Conservation (phyloP, 116 monocot genomes). For the Dioscorea cayenensis region DNA sequence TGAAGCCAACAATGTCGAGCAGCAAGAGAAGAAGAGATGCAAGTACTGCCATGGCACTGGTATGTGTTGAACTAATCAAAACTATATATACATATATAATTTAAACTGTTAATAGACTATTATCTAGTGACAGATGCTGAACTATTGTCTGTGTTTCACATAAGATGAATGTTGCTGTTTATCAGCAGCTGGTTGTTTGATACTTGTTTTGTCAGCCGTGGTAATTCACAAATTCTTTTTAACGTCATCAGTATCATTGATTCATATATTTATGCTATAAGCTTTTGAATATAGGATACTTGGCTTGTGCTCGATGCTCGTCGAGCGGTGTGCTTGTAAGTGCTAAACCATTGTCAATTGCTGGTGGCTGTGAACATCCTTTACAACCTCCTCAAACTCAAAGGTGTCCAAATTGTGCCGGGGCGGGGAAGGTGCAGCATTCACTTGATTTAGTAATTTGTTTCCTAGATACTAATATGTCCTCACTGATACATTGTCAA, state of each 20-base stretch:
- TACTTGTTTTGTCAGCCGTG: no score
- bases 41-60: constrained; percentile 88
- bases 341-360: constrained; percentile 37
- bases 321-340: constrained; percentile 46
- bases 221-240: not conserved
- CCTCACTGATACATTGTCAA: not conserved
- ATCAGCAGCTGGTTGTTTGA: not conserved
- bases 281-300: constrained; percentile 44
- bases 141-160: no score
- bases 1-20: constrained; percentile 83
- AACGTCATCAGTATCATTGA: not conserved
- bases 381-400: constrained; percentile 37
- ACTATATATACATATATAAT: not conserved
- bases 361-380: constrained; percentile 27
- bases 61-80: constrained; percentile 11
- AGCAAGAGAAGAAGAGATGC: constrained; percentile 90
- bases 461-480: not conserved
- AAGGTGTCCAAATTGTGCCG: constrained; percentile 74
- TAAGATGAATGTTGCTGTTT: not conserved
- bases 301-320: constrained; percentile 82
- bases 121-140: not conserved
- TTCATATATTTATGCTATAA: not conserved
- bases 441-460: not conserved
- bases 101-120: not conserved
- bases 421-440: constrained; percentile 67